A percentile compares a stretch with the other conserved stretches of the same genome.
Conservation (phyloP, 345 rosid species). For the Ceriops zippeliana region DNA sequence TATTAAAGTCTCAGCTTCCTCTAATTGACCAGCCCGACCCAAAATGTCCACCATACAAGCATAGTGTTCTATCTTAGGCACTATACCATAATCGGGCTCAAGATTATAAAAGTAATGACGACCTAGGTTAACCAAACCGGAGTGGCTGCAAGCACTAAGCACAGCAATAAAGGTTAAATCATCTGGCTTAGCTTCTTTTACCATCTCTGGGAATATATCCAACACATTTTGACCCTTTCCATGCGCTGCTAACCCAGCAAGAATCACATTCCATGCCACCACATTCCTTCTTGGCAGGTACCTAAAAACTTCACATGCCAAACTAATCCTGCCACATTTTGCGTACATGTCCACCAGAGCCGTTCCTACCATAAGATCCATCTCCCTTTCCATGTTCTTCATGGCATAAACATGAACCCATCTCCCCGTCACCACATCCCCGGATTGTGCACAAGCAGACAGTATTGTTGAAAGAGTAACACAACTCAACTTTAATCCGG, state of each 20-base stretch:
- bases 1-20: conserved; percentile 59
- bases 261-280: conserved; percentile 74
- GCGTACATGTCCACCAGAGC: conserved; percentile 86
- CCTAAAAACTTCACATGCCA: conserved; percentile 51
- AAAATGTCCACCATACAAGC: conserved; percentile 90
- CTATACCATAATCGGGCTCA: conserved; percentile 35
- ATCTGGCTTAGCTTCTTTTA: conserved; percentile 60
- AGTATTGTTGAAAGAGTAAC: conserved; percentile 63
- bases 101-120: conserved; percentile 40
- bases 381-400: conserved; percentile 48
- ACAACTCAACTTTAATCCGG: conserved; percentile 37
- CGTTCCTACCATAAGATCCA: conserved; percentile 60
- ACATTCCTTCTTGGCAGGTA: conserved; percentile 56
- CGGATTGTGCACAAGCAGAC: conserved; percentile 67
- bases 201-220: conserved; percentile 57
- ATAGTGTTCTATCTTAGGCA: conserved; percentile 70
- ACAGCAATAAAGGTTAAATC: conserved; percentile 67
- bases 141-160: conserved; percentile 76
- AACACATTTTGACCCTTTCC: conserved; percentile 51
- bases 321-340: conserved; percentile 61
- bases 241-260: conserved; percentile 75
- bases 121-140: conserved; percentile 68
- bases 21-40: conserved; percentile 67
- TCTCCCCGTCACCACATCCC: conserved; percentile 53
- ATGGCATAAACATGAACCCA: conserved; percentile 74